phyloP scores from a whole-genome alignment of 768 basidiomycete genomes.

The Mycena vulgaris region DNA sequence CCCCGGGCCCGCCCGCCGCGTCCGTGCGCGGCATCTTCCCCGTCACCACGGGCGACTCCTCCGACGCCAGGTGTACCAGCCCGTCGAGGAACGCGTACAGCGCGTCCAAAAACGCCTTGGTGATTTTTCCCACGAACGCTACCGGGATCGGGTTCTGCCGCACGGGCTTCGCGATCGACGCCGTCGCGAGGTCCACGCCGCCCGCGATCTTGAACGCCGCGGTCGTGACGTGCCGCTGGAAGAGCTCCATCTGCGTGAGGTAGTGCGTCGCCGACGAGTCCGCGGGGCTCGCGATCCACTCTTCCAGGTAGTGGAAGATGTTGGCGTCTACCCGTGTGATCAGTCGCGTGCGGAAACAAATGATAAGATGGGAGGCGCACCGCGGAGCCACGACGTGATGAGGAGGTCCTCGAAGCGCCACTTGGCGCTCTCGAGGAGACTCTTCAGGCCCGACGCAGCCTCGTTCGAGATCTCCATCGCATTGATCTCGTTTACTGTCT shows the following conservation, averaged over 20 bases:
- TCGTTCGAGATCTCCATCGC: constrained; percentile 88
- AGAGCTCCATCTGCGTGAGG: constrained; percentile 82
- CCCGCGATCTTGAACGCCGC: constrained; percentile 86
- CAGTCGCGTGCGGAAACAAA: neutral
- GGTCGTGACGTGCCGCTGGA: constrained; percentile 85
- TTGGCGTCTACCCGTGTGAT: constrained; percentile 74
- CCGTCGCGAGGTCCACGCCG: constrained; percentile 71
- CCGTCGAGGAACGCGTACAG: constrained; percentile 92
- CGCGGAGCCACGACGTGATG: constrained; percentile 85
- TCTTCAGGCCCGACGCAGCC: constrained; percentile 74
- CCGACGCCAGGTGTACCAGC: constrained; percentile 82
- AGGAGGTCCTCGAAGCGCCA: constrained; percentile 93
- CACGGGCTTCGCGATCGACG: constrained; percentile 62
- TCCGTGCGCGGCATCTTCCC: constrained; percentile 54
- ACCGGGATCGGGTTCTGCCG: constrained; percentile 75
- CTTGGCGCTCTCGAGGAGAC: constrained; percentile 82
- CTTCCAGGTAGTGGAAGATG: constrained; percentile 87
- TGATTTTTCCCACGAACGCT: constrained; percentile 81
- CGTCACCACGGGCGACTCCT: constrained; percentile 69
- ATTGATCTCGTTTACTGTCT: constrained; percentile 86
- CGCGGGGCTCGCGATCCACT: constrained; percentile 79
- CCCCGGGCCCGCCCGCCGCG: constrained; percentile 46
- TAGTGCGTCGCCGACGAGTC: constrained; percentile 82
- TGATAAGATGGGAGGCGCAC: constrained; percentile 58
- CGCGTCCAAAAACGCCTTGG: constrained; percentile 88